Conservation (phyloP, 2,329 filamentous ascomycete species). For the Aspergillus hiratsukae region DNA sequence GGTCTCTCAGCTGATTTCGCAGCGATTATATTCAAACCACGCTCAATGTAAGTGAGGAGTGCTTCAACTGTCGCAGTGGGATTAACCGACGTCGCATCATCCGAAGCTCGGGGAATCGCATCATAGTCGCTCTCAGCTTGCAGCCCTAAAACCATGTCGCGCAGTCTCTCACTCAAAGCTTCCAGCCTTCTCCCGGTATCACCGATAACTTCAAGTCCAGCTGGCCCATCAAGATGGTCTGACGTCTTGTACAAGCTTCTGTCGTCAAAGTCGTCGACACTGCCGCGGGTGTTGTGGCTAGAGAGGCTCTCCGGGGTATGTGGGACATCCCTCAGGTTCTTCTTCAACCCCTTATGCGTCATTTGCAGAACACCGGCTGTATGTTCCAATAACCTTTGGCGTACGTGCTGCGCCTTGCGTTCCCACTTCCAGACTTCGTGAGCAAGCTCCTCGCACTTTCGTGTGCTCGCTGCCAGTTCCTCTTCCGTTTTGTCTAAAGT, state of each 20-base stretch:
- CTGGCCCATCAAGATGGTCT: slow-evolving; percentile 57
- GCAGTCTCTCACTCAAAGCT: slow-evolving; percentile 61
- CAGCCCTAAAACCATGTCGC: slow-evolving; percentile 58
- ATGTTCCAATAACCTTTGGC: slow-evolving; percentile 75
- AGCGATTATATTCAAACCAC: slow-evolving; percentile 58
- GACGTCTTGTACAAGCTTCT: slow-evolving; percentile 66
- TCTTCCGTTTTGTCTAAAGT: slow-evolving; percentile 58
- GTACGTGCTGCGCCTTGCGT: slow-evolving; percentile 68
- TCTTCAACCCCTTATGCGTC: slow-evolving; percentile 72
- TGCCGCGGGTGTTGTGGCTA: slow-evolving; percentile 48
- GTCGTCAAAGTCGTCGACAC: slow-evolving; percentile 69
- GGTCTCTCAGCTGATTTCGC: slow-evolving; percentile 38
- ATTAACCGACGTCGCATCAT: slow-evolving; percentile 22
- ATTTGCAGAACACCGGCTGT: slow-evolving; percentile 89
- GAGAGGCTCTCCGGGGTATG: slow-evolving; percentile 75
- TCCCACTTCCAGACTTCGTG: slow-evolving; percentile 76
- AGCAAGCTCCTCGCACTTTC: slow-evolving; percentile 80
- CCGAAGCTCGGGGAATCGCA: slow-evolving; percentile 31
- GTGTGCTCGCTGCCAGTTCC: slow-evolving; percentile 69
- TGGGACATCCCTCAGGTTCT: slow-evolving; percentile 55
- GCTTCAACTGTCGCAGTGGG: slow-evolving; percentile 38
- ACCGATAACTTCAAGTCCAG: slow-evolving; percentile 48
- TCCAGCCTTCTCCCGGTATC: slow-evolving; percentile 64
- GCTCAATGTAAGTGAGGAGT: slow-evolving; percentile 69
- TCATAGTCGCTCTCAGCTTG: slow-evolving; percentile 34